Evolutionary conservation across 768 basidiomycete genomes (phyloP), one percentile per base, ranked within the genome.

Genomic region (Termitomyces sp.): DNA sequence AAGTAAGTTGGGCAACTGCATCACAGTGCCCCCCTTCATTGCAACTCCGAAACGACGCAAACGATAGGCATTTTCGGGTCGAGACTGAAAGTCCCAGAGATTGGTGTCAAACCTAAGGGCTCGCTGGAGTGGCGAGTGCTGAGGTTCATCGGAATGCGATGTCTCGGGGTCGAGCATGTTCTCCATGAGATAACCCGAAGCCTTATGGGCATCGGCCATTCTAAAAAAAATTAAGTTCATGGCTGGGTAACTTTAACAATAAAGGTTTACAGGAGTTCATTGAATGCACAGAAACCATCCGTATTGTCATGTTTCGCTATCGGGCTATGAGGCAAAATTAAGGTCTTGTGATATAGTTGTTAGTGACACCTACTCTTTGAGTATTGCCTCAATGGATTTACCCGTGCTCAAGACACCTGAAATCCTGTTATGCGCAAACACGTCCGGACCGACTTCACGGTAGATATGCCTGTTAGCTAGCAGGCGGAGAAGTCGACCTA

Each of bases 401-500:
- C 67, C 64, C 0, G 72, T 73, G 55, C 71, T 70, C 12, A 75
- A 56, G 20, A 67, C 50, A 13, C 67, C 66, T 0, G 71, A 72
- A 41, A 77, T 67, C 7, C 74, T 70, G 9, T 71, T 77, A 64
- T 74, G 68, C 5, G 71, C 60, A 56, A 75, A 76, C 1, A 75
- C 71, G 53, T 75, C 69, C 1, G 72, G 71, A 30, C 43, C 57
- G 5, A 75, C 62, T 63, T 78, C 77, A 4, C 67, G 66, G 56
- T 73, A 77, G 35, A 74, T 67, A 49, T 77, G 74, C 36, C 70
- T 69, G 35, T 60, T 74, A 3, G 74, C 69, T 5, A 77, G 68
- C 12, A 67, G 54, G 8, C 77, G 69, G 33, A 78, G 63, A 32
- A 74, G 63, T 1, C 76, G 70, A 6, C 63, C 67, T 70, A 7